Base-by-base conservation (phyloP, 345 rosid genomes). In the Firmiana major region DNA sequence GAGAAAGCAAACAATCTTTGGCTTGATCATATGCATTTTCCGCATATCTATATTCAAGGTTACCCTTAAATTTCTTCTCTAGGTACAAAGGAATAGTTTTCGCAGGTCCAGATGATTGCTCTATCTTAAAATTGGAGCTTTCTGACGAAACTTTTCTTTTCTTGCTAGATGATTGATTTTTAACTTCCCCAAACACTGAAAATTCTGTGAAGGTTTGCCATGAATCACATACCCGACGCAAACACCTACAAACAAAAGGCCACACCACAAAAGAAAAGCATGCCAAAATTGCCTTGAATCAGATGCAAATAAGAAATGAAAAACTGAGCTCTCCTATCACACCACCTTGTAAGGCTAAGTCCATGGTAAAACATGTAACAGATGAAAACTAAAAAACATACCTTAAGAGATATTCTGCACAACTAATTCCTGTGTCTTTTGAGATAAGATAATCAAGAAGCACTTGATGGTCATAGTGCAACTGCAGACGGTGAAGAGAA, bases 381-480 rank as follows among this genome's bases (percentile, higher is more conserved):
- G 75, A 45, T 38, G 45, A 36, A 79, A 80, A 76, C 79, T 55
- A 57, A 67, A 82, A 77, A 68, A 76, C 78, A 59, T 45, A 89
- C 99, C 94, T 89, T 69, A 95, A 82, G 46, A 95, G 89, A 87
- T 92, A 95, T 72, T 91, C 96, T 57, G 92, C 96, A 81, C 94
- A 89, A 79, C 79, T 83, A 78, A 83, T 82, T 79, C 99, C 94
- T 0, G 80, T 83, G 78, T 91, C 98, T 83, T 89, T 91, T 42
- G 98, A 92, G 79, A 91, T 90, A 74, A 92, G 97, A 87, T 89
- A 93, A 88, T 95, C 96, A 69, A 95, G 97, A 82, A 95, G 93
- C 79, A 92, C 94, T 84, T 91, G 91, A 83, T 95, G 97, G 83
- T 92, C 98, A 82, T 89, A 95, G 77, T 86, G 93, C 81, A 95